phyloP scores from a whole-genome alignment of 2,329 filamentous ascomycete species.

The Hortaea werneckii region DNA sequence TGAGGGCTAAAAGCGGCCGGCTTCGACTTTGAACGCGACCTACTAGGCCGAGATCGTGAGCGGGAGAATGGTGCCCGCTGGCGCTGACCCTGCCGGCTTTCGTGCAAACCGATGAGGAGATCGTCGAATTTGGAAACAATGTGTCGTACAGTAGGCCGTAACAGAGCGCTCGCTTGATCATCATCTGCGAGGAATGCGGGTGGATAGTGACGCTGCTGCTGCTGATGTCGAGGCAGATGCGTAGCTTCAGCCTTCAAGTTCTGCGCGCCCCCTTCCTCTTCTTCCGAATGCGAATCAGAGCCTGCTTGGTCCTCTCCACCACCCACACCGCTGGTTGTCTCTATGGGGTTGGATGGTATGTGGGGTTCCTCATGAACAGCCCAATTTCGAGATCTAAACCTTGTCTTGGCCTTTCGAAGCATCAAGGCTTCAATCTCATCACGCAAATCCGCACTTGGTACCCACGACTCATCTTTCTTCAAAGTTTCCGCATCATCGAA shows the following conservation, averaged over 20 bases:
- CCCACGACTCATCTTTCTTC: constrained; percentile 15
- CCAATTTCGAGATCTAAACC: constrained; percentile 12
- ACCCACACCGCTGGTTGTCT: too few species aligned
- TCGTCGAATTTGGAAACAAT: constrained; percentile 60
- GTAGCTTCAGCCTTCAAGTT: not conserved
- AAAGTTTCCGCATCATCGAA: constrained; percentile 7
- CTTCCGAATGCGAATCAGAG: too few species aligned
- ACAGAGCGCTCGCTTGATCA: constrained; percentile 51
- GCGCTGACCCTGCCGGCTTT: constrained; percentile 26
- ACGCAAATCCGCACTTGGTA: constrained; percentile 54
- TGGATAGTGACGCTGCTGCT: not conserved
- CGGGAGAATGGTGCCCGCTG: constrained; percentile 3
- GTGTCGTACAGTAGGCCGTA: constrained; percentile 60
- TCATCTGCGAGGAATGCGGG: constrained; percentile 61
- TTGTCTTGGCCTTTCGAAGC: constrained; percentile 57
- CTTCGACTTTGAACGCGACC: not conserved
- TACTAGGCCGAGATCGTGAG: constrained; percentile 1
- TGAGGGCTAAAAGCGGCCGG: not conserved
- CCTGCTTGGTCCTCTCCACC: too few species aligned
- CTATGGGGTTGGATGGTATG: not conserved
- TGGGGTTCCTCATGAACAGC: not conserved
- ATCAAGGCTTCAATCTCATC: constrained; percentile 60
- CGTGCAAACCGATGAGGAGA: constrained; percentile 61
- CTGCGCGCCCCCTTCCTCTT: too few species aligned
- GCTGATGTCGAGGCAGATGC: too few species aligned